phyloP scores from a whole-genome alignment of 352 stramenopile species.

The Pythium oligandrum region DNA sequence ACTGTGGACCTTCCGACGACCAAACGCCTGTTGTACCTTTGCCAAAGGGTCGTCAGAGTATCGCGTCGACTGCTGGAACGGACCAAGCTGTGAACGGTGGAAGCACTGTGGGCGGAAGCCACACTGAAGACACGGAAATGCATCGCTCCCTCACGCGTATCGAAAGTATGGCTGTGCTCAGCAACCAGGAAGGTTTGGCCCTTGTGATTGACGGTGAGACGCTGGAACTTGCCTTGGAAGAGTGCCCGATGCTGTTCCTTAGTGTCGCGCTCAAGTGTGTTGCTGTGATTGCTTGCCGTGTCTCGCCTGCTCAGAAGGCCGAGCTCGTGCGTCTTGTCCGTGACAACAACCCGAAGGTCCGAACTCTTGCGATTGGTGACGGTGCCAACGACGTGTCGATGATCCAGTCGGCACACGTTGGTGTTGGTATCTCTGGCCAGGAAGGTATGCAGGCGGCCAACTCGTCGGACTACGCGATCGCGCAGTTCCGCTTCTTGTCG shows the following conservation, averaged over 20 bases:
- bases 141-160: slow-evolving; percentile 42
- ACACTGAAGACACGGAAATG: slow-evolving; percentile 13
- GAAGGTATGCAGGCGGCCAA: slow-evolving; percentile 95
- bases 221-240: slow-evolving; percentile 66
- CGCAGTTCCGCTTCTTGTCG: slow-evolving; percentile 91
- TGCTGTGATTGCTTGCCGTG: slow-evolving; percentile 91
- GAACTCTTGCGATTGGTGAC: slow-evolving; percentile 91
- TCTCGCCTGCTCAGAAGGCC: slow-evolving; percentile 92
- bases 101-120: slow-evolving; percentile 5
- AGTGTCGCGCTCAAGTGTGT: slow-evolving; percentile 62
- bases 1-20: too few relatives aligned
- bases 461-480: slow-evolving; percentile 93
- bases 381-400: slow-evolving; percentile 96
- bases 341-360: slow-evolving; percentile 73
- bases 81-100: slow-evolving; percentile 2
- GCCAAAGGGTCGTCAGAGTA: too few relatives aligned
- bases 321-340: slow-evolving; percentile 91
- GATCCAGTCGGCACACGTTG: slow-evolving; percentile 92
- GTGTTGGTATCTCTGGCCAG: slow-evolving; percentile 90
- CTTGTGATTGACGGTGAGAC: slow-evolving; percentile 83
- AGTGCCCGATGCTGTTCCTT: slow-evolving; percentile 67
- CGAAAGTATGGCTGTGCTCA: slow-evolving; percentile 53
- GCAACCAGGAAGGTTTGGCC: slow-evolving; percentile 39
- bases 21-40: too few relatives aligned
- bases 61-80: too few relatives aligned